Percentiles rank a stretch among this genome's conserved stretches.
phyloP scores from a whole-genome alignment of 164 flowering plant genomes.

The Litsea cubeba region DNA sequence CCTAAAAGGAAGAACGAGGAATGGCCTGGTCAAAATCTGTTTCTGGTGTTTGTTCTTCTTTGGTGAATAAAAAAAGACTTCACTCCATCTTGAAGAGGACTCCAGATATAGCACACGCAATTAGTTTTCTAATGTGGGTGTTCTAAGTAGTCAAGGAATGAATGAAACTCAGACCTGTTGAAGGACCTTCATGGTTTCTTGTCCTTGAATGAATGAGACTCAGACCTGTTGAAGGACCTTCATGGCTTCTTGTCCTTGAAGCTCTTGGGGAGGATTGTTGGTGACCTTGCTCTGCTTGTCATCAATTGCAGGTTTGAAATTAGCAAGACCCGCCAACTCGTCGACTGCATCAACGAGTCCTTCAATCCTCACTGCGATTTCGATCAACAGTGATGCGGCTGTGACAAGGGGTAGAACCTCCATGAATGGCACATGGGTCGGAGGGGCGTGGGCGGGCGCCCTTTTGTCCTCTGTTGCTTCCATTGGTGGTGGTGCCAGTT shows the following conservation, averaged over 20 bases:
- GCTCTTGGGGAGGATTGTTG: constrained; percentile 14
- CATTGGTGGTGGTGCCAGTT: constrained; percentile 4
- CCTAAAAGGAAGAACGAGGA: not conserved
- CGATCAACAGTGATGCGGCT: constrained; percentile 43
- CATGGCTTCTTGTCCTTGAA: constrained; percentile 24
- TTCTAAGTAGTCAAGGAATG: not conserved
- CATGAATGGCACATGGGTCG: constrained; percentile 23
- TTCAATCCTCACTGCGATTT: constrained; percentile 50
- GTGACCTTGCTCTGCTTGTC: constrained; percentile 24
- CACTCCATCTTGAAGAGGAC: too few relatives aligned
- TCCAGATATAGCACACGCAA: too few relatives aligned
- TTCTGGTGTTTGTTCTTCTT: not conserved
- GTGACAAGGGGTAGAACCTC: constrained; percentile 55
- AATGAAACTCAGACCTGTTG: not conserved
- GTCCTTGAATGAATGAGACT: constrained; percentile 13
- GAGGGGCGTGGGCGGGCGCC: not conserved
- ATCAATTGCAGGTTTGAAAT: constrained; percentile 31
- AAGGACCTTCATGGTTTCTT: constrained; percentile 16
- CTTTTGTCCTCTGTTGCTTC: constrained; percentile 10
- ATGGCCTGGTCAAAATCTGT: not conserved
- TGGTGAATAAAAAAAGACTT: too few relatives aligned
- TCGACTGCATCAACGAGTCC: constrained; percentile 32
- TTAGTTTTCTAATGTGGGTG: too few relatives aligned
- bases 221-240: constrained; percentile 1
- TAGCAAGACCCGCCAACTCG: constrained; percentile 41